Evolutionary conservation across 768 basidiomycete species (phyloP).

Genomic region (Lentinus brumalis): DNA sequence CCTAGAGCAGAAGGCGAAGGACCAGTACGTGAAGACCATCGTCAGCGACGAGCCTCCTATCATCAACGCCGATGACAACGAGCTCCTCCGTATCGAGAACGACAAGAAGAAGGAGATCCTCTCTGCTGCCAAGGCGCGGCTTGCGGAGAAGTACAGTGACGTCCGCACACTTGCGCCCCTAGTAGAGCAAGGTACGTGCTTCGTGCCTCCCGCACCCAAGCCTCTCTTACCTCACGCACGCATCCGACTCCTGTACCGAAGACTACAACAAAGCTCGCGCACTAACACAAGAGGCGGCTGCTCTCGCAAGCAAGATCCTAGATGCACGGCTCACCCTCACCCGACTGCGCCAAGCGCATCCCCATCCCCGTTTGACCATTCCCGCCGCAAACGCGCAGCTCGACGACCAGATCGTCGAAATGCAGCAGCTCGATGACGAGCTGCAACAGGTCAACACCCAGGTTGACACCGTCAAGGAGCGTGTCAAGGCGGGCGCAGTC

Average conservation of each 20-base stretch:
- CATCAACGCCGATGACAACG: conserved; percentile 80
- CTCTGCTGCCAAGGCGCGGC: conserved; percentile 61
- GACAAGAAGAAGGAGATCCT: conserved; percentile 71
- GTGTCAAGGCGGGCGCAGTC: conserved; percentile 55
- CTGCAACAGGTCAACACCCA: conserved; percentile 53
- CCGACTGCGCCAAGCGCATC: conserved; percentile 79
- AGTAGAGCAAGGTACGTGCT: conserved; percentile 62
- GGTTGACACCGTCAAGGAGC: conserved; percentile 57
- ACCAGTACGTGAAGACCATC: conserved; percentile 84
- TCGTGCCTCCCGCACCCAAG: not conserved
- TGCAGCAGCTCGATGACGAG: conserved; percentile 75
- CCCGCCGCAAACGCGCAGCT: conserved; percentile 72
- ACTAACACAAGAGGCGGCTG: conserved; percentile 53
- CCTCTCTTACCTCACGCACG: not conserved
- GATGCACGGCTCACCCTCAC: conserved; percentile 81
- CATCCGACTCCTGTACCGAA: conserved; percentile 25
- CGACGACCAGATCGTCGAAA: conserved; percentile 73
- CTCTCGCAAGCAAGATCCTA: conserved; percentile 74
- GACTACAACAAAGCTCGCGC: conserved; percentile 62
- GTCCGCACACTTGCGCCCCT: conserved; percentile 63
- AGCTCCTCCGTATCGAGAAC: conserved; percentile 58
- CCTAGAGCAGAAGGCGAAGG: conserved; percentile 88
- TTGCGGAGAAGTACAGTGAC: conserved; percentile 64
- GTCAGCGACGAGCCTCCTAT: conserved; percentile 84
- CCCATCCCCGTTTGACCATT: conserved; percentile 78